phyloP scores from a whole-genome alignment of 768 basidiomycete species.

The Coprinopsis marcescibilis region DNA sequence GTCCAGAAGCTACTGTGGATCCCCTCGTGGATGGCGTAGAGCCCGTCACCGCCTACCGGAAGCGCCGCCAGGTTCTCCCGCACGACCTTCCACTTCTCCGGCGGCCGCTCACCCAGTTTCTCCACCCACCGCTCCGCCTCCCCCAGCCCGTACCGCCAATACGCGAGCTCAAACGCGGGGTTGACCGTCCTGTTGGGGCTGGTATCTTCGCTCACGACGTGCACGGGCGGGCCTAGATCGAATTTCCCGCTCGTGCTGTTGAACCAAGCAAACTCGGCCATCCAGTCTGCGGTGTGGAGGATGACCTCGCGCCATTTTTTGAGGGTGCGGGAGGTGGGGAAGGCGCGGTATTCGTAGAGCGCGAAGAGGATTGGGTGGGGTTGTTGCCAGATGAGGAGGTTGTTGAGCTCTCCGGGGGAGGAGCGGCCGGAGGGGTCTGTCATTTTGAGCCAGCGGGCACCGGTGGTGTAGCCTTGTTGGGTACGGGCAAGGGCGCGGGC shows the following conservation, averaged over 20 bases:
- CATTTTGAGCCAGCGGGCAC: constrained; percentile 64
- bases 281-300: constrained; percentile 51
- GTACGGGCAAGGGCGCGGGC: constrained; percentile 43
- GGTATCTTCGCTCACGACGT: constrained; percentile 52
- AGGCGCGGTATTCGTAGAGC: constrained; percentile 47
- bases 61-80: constrained; percentile 42
- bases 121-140: constrained; percentile 46
- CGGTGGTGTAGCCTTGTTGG: constrained; percentile 45
- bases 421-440: constrained; percentile 54
- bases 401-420: constrained; percentile 56
- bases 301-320: constrained; percentile 49
- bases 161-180: constrained; percentile 53
- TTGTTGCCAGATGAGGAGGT: constrained; percentile 59
- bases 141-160: constrained; percentile 48
- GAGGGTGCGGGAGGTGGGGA: constrained; percentile 33
- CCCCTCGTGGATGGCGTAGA: constrained; percentile 53
- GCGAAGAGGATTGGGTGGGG: constrained; percentile 56
- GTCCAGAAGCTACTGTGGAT: constrained; percentile 48
- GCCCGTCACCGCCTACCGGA: constrained; percentile 35
- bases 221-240: constrained; percentile 57
- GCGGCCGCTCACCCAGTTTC: constrained; percentile 34
- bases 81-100: constrained; percentile 39
- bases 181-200: constrained; percentile 48
- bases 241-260: constrained; percentile 42
- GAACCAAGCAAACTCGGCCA: constrained; percentile 50